phyloP scores from a whole-genome alignment of 1,284 basidiomycete genomes.

The Papiliotrema nemorosa region DNA sequence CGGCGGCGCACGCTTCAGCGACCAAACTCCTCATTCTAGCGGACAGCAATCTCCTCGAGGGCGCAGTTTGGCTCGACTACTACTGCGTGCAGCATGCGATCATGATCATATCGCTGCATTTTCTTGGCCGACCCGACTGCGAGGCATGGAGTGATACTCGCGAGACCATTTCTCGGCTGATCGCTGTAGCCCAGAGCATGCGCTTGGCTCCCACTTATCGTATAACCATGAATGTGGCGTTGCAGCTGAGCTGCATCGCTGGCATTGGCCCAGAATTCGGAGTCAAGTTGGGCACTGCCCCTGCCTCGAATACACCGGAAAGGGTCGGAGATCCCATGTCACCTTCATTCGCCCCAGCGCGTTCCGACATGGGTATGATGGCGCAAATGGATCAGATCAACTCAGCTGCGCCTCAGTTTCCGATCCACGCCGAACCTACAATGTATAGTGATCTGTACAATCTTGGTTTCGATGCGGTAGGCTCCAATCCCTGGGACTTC shows the following conservation, averaged over 20 bases:
- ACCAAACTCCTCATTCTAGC: conserved; percentile 10
- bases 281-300: neutral
- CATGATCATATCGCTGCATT: conserved; percentile 17
- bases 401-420: neutral
- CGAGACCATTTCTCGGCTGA: conserved; percentile 3
- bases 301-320: neutral
- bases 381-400: too few species aligned
- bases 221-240: conserved; percentile 21
- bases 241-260: conserved; percentile 15
- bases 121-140: conserved; percentile 10
- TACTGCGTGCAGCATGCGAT: conserved; percentile 18
- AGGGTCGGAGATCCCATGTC: neutral
- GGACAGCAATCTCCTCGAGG: conserved; percentile 6
- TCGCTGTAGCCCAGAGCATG: conserved; percentile 4
- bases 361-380: too few species aligned
- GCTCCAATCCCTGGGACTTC: conserved; percentile 9
- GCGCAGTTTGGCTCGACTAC: conserved; percentile 17
- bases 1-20: conserved; percentile 10
- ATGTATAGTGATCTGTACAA: conserved; percentile 16
- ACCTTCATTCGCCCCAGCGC: too few species aligned
- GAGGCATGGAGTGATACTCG: conserved; percentile 1
- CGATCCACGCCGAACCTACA: neutral
- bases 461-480: conserved; percentile 8
- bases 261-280: conserved; percentile 10
- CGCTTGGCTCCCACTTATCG: conserved; percentile 18